Conservation (phyloP, 2,329 filamentous ascomycete species). For the Trichoderma oligosporum region DNA sequence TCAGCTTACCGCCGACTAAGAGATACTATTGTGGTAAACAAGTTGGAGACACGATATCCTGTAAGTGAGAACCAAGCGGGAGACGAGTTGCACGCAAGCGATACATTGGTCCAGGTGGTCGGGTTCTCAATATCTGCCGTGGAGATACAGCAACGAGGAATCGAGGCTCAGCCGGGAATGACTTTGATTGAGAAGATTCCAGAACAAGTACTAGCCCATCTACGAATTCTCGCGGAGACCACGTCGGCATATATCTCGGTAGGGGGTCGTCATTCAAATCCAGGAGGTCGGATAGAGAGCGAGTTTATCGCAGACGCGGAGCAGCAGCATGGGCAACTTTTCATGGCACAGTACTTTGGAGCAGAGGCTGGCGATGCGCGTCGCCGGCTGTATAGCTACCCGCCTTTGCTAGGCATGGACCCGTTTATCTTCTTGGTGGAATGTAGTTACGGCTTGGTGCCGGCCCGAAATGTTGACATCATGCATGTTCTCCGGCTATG, state of each 20-base stretch:
- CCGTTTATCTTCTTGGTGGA: conserved; percentile 79
- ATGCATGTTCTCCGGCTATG: conserved; percentile 78
- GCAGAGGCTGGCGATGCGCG: conserved; percentile 39
- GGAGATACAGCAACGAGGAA: conserved; percentile 87
- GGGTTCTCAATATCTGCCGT: conserved; percentile 83
- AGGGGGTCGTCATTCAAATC: conserved; percentile 61
- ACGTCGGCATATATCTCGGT: conserved; percentile 79
- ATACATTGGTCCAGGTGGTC: conserved; percentile 62
- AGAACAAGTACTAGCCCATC: conserved; percentile 76
- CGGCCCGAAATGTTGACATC: conserved; percentile 67
- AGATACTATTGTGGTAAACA: conserved; percentile 56
- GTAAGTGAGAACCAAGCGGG: conserved; percentile 31
- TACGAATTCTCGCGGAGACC: conserved; percentile 85
- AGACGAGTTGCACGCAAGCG: conserved; percentile 50
- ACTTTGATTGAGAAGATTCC: conserved; percentile 81
- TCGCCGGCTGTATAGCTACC: conserved; percentile 44
- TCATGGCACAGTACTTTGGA: conserved; percentile 56
- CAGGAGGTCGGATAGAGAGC: conserved; percentile 57
- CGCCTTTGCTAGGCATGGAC: conserved; percentile 64
- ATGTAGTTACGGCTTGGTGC: conserved; percentile 65
- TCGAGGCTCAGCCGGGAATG: conserved; percentile 67
- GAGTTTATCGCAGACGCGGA: conserved; percentile 68
- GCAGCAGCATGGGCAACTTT: conserved; percentile 71
- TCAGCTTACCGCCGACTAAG: conserved; percentile 58
- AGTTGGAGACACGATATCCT: conserved; percentile 42